Conservation (phyloP, 1,284 basidiomycete species). For the Cutaneotrichosporon sp. region DNA sequence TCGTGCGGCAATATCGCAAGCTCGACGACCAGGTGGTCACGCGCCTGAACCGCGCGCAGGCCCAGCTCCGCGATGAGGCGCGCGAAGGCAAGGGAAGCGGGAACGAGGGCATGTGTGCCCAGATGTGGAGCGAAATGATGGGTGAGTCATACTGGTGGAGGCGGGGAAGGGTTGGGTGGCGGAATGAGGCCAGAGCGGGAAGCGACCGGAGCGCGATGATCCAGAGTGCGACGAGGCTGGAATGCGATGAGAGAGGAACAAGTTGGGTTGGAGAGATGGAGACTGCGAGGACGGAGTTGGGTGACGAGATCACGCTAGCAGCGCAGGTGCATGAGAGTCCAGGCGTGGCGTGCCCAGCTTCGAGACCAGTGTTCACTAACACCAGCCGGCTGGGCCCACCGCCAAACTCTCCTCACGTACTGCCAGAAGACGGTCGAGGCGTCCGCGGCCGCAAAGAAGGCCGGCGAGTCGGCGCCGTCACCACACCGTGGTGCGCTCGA, state of each 20-base stretch:
- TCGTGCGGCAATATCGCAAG: slow-evolving; percentile 78
- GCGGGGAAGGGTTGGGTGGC: not conserved
- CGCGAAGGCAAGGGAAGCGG: slow-evolving; percentile 43
- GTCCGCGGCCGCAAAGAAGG: slow-evolving; percentile 59
- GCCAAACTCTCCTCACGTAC: slow-evolving; percentile 74
- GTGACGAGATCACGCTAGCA: no score
- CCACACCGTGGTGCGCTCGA: slow-evolving; percentile 60
- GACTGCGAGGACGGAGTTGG: no score
- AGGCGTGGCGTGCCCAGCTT: no score
- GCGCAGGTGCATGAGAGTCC: no score
- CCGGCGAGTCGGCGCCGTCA: slow-evolving; percentile 15
- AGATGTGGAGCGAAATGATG: slow-evolving; percentile 78
- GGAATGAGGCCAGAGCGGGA: not conserved
- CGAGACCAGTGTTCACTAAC: slow-evolving; percentile 3
- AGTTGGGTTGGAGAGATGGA: no score
- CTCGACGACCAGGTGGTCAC: slow-evolving; percentile 79
- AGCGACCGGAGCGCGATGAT: no score
- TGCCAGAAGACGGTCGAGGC: slow-evolving; percentile 71
- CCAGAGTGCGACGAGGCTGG: no score
- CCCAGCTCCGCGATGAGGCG: slow-evolving; percentile 67
- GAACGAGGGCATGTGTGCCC: slow-evolving; percentile 65
- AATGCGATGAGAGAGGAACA: no score
- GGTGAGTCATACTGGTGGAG: slow-evolving; percentile 57
- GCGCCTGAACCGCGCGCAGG: slow-evolving; percentile 76
- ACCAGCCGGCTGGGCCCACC: slow-evolving; percentile 76